Base-by-base conservation (phyloP, 371 early-diverging fungal genomes). In the Coemansia sp. region DNA sequence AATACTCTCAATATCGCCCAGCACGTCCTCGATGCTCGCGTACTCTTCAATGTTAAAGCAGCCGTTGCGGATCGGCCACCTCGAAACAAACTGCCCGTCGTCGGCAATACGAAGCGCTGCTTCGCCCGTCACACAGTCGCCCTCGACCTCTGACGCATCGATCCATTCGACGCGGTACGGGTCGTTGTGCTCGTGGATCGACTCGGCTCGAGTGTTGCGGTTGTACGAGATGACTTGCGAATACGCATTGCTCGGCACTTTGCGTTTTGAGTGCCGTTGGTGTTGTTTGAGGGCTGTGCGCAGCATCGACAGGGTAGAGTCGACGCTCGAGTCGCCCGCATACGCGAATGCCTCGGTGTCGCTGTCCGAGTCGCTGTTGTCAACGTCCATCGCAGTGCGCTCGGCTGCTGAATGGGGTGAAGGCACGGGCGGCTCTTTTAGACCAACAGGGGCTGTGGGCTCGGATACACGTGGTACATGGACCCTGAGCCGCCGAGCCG, bases 111-210 rank as follows among this genome's bases (percentile, higher is more conserved):
- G 55, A 21, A 61, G 62, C 30, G 86, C 89, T 82, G 85, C 85
- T 68, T 90, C 88, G 18, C 90, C 91, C 28, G 89, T 83, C 59
- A 87, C 82, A 63, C 79, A 82, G 5, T 86, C 86, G 20, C 74
- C 74, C 62, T 62, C 75, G 3, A 69, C 75, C 28, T 25, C 28
- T 52, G 1, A 30, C 1, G 30, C 30, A 30, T 30, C 82, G 64
- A 90, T 89, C 94, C 93, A 95, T 54, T 95, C 95, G 12, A 93
- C 87, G 60, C 88, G 86, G 69, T 90, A 92, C 9, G 95, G 93
- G 69, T 95, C 95, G 66, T 95, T 95, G 67, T 93, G 93, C 64
- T 93, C 95, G 16, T 87, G 83, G 65, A 95, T 92, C 0, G 69
- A 83, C 64, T 91, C 91, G 6, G 90, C 87, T 25, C 65, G 64